phyloP scores from a whole-genome alignment of 306 rosid species.

The Senna tora region DNA sequence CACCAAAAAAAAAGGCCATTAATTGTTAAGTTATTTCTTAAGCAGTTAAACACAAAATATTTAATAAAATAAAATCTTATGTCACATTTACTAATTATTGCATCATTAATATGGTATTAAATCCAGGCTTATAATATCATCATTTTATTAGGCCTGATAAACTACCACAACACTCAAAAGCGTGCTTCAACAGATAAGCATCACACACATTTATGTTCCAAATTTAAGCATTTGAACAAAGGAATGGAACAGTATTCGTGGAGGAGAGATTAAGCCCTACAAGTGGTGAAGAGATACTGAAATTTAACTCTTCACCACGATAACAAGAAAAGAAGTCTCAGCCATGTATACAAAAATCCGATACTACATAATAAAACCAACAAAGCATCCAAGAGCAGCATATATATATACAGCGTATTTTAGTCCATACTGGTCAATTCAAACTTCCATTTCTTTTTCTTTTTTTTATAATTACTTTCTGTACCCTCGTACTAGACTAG shows the following conservation, averaged over 20 bases:
- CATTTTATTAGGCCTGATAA: no score
- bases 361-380: background rate
- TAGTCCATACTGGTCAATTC: background rate
- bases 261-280: background rate
- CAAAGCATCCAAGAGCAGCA: background rate
- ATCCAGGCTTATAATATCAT: no score
- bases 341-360: no score
- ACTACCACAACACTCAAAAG: background rate
- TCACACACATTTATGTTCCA: background rate
- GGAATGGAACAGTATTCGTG: background rate
- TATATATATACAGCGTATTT: slow-evolving; percentile 10
- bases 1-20: no score
- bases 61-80: no score
- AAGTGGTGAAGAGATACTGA: background rate
- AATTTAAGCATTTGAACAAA: background rate
- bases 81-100: no score
- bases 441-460: background rate
- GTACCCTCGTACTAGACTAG: slow-evolving; percentile 8
- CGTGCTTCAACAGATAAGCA: background rate
- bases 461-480: slow-evolving; percentile 10
- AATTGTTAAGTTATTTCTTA: no score
- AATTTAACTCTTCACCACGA: background rate
- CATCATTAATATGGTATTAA: no score
- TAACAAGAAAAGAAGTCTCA: no score
- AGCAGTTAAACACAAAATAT: no score